Percentiles rank a stretch among this genome's conserved stretches.
These are phyloP conservation scores for Magnolia sinica DNA, from an alignment of 164 flowering plant genomes.

Conservation along the genomic window DNA sequence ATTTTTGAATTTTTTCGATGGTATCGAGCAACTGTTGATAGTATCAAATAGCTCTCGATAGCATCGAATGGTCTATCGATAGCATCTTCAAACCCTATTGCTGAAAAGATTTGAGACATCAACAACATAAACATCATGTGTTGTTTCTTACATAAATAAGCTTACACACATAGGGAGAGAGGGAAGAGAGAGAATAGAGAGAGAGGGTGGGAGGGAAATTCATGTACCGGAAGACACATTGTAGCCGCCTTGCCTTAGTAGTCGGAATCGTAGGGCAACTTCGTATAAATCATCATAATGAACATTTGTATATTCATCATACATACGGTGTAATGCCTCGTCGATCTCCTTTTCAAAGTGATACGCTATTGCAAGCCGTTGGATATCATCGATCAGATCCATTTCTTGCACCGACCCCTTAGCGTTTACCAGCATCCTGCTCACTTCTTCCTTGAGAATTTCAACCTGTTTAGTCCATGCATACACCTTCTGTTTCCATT, in stretches of 20 bases:
- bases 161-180: no score
- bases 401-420: background rate
- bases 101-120: no score
- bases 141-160: no score
- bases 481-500: slow-evolving; percentile 3
- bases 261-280: slow-evolving; percentile 11
- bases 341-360: slow-evolving; percentile 13
- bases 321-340: background rate
- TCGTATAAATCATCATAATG: background rate
- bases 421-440: background rate
- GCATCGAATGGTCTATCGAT: no score
- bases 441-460: slow-evolving; percentile 6
- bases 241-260: slow-evolving; percentile 15
- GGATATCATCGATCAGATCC: slow-evolving; percentile 6
- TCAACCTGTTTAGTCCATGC: background rate
- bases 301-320: background rate
- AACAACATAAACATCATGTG: no score
- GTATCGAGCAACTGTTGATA: no score
- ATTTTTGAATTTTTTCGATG: no score
- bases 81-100: no score
- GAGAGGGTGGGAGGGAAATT: background rate
- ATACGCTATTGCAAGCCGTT: slow-evolving; percentile 12
- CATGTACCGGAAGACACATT: slow-evolving; percentile 4
- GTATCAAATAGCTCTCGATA: no score
- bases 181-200: no score